Evolutionary conservation across 108 stramenopile genomes (phyloP).

Genomic region (Seminavis robusta): DNA sequence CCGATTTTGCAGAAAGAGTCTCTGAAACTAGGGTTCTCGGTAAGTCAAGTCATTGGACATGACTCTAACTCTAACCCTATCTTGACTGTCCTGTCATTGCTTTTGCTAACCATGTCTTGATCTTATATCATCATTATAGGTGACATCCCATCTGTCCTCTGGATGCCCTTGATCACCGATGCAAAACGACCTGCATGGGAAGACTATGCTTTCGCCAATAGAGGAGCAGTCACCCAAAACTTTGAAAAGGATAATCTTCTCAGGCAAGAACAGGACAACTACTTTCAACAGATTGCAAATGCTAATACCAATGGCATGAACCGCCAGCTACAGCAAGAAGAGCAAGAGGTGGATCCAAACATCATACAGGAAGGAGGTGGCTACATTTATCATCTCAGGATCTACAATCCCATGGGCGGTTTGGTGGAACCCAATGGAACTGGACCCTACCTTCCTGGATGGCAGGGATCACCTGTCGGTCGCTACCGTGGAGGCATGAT

Average conservation of each 20-base stretch:
- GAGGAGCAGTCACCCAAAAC: background rate
- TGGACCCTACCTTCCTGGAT: background rate
- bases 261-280: slow-evolving; percentile 2
- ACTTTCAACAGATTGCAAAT: too few relatives aligned
- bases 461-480: background rate
- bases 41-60: background rate
- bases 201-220: slow-evolving; percentile 5
- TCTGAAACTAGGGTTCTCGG: background rate
- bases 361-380: background rate
- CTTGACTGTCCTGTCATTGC: too few relatives aligned
- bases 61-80: too few relatives aligned
- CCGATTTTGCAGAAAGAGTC: slow-evolving; percentile 7
- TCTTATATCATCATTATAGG: too few relatives aligned
- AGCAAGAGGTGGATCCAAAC: background rate
- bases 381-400: background rate
- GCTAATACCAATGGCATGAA: background rate
- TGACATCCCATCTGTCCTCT: too few relatives aligned
- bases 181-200: slow-evolving; percentile 14
- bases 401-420: background rate
- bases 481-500: too few relatives aligned
- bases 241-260: slow-evolving; percentile 1
- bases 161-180: slow-evolving; percentile 10
- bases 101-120: too few relatives aligned
- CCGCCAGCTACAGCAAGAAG: background rate
- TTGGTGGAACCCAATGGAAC: too few relatives aligned